Base-by-base conservation (phyloP, 2,329 filamentous ascomycete species). In the Exophiala sp. region DNA sequence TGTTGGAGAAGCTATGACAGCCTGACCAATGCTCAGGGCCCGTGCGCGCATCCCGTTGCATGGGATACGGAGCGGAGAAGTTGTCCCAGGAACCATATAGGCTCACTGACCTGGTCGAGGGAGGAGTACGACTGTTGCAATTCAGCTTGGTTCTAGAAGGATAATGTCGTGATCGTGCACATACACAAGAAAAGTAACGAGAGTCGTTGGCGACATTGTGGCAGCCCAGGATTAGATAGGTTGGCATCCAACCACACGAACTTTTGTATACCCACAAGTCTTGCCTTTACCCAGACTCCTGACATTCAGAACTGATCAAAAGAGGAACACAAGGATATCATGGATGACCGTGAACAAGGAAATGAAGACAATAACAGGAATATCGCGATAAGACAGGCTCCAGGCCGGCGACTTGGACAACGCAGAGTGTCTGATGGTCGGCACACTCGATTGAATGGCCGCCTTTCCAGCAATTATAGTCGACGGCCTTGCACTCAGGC, bases 11-110 rank as follows among this genome's bases (percentile, higher is more conserved):
- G 30, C 80, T 80, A 71, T 93, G 86, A 66, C 88, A 95, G 37
- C 89, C 91, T 63, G 83, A 82, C 89, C 89, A 96, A 67, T 88
- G 81, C 56, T 82, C 81, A 50, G 75, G 76, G 58, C 87, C 85
- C 60, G 85, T 81, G 64, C 85, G 81, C 57, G 71, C 72, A 70
- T 97, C 91, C 61, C 82, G 80, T 66, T 91, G 81, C 82, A 97
- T 89, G 39, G 73, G 74, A 73, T 95, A 91, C 43, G 81, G 74
- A 63, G 78, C 81, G 53, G 77, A 75, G 70, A 96, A 96, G 72
- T 95, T 95, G 72, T 96, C 90, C 91, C 91, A 97, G 57, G 89
- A 95, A 56, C 91, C 91, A 61, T 93, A 76, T 39, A 96, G 77
- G 64, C 86, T 82, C 58, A 96, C 86, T 38, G 83, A 84, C 56